Evolutionary conservation across 1,284 basidiomycete genomes (phyloP).

Genomic region (Meira miltonrushii): DNA sequence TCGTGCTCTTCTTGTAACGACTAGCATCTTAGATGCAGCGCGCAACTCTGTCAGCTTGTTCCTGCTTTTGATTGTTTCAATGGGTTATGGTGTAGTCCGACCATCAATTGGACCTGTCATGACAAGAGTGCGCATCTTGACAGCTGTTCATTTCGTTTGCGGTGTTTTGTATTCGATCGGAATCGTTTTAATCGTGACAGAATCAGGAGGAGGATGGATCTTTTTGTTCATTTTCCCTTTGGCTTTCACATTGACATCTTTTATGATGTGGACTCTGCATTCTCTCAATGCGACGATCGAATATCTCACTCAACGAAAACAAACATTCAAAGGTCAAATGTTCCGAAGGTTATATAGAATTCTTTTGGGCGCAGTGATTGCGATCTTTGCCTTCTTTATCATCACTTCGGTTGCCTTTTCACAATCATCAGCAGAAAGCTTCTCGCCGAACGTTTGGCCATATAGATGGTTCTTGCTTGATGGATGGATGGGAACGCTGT

Average conservation of each 20-base stretch:
- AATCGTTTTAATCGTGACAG: conserved; percentile 68
- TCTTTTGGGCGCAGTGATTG: conserved; percentile 73
- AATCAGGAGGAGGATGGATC: conserved; percentile 56
- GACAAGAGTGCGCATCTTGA: conserved; percentile 70
- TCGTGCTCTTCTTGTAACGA: conserved; percentile 40
- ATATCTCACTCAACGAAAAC: conserved; percentile 40
- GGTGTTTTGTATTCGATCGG: conserved; percentile 63
- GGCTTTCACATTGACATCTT: conserved; percentile 84
- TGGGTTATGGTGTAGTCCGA: conserved; percentile 54
- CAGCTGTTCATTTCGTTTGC: conserved; percentile 82
- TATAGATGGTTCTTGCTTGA: conserved; percentile 93
- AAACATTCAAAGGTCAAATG: conserved; percentile 50
- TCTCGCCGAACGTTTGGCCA: conserved; percentile 87
- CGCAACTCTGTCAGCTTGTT: conserved; percentile 92
- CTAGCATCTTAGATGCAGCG: conserved; percentile 75
- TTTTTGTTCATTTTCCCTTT: conserved; percentile 71
- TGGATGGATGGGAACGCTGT: conserved; percentile 76
- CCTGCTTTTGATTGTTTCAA: conserved; percentile 76
- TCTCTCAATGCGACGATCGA: conserved; percentile 44
- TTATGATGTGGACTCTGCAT: conserved; percentile 75
- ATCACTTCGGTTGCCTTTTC: conserved; percentile 87
- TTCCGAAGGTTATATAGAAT: conserved; percentile 70
- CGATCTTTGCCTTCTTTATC: conserved; percentile 71
- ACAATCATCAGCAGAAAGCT: conserved; percentile 82
- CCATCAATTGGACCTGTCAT: conserved; percentile 74